Base-by-base conservation (phyloP, 2,329 filamentous ascomycete genomes). In the Ascochyta fabae region DNA sequence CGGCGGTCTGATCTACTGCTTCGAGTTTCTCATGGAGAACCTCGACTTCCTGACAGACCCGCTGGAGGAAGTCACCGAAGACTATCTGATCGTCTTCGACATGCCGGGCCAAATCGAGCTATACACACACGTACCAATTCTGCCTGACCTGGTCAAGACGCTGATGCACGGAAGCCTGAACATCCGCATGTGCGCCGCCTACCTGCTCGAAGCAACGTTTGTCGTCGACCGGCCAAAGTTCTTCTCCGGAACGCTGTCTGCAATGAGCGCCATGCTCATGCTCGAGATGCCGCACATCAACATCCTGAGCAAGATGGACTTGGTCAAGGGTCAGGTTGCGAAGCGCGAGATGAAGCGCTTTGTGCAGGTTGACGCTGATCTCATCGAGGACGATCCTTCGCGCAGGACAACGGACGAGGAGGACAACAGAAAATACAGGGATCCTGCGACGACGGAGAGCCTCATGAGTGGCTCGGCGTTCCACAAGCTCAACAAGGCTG, bases 201-300 rank as follows among this genome's bases (percentile, higher is more conserved):
- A 98, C 76, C 86, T 99, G 29, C 88, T 99, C 61, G 95, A 99
- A 77, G 91, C 92, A 12, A 97, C 93, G 8, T 99, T 98, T 74
- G 89, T 98, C 68, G 86, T 97, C 59, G 95, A 99, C 78, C 88
- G 92, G 58, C 91, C 95, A 70, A 99, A 98, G 79, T 99, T 96
- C 83, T 98, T 99, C 77, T 89, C 95, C 0, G 95, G 95, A 12
- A 96, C 95, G 0, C 81, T 99, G 57, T 95, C 90, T 72, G 95
- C 95, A 62, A 98, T 99, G 95, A 96, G 91, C 70, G 93, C 95
- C 62, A 99, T 99, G 95, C 87, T 99, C 69, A 95, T 98, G 92
- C 85, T 99, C 60, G 95, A 98, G 78, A 87, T 98, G 62, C 95
- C 95, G 4, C 95, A 99, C 73, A 87, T 99, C 72, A 99, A 99